These are phyloP conservation scores for Nakazawaea laoshanensis DNA, from an alignment of 805 yeast genomes.

Conservation along the genomic window DNA sequence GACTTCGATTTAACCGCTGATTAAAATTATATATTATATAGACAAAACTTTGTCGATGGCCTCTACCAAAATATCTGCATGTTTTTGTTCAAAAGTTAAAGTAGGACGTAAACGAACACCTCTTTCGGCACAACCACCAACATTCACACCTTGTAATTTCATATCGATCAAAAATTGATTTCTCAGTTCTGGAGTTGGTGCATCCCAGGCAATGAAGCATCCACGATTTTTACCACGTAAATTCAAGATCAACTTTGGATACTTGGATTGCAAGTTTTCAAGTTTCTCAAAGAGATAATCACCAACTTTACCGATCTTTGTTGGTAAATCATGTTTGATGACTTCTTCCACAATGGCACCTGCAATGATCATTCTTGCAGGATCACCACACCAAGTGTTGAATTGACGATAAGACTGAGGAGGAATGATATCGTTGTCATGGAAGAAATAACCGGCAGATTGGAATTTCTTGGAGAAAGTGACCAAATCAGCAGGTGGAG, in stretches of 20 bases:
- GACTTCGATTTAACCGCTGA: neutral
- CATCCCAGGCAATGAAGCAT: slow-evolving; percentile 60
- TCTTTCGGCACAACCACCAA: slow-evolving; percentile 59
- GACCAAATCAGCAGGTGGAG: slow-evolving; percentile 59
- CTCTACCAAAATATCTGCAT: slow-evolving; percentile 47
- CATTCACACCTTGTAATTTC: slow-evolving; percentile 49
- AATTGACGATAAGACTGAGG: slow-evolving; percentile 59
- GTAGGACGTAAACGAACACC: slow-evolving; percentile 61
- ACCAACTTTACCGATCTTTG: slow-evolving; percentile 43
- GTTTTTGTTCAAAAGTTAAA: slow-evolving; percentile 50
- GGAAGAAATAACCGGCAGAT: slow-evolving; percentile 64
- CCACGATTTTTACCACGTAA: slow-evolving; percentile 60
- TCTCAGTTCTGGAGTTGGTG: slow-evolving; percentile 33
- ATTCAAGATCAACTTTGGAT: slow-evolving; percentile 33
- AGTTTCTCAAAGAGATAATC: slow-evolving; percentile 41
- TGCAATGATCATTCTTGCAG: slow-evolving; percentile 59
- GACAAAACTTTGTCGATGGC: slow-evolving; percentile 26
- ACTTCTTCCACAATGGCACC: slow-evolving; percentile 51
- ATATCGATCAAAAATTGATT: slow-evolving; percentile 34
- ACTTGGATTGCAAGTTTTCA: slow-evolving; percentile 26
- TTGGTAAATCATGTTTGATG: slow-evolving; percentile 36
- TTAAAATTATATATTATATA: neutral
- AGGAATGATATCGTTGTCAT: slow-evolving; percentile 50
- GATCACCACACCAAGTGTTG: slow-evolving; percentile 77
- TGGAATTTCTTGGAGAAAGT: slow-evolving; percentile 69